Percentiles rank a stretch among this genome's conserved stretches.
Conservation (phyloP, 352 stramenopile genomes). For the Phytophthora cactorum region DNA sequence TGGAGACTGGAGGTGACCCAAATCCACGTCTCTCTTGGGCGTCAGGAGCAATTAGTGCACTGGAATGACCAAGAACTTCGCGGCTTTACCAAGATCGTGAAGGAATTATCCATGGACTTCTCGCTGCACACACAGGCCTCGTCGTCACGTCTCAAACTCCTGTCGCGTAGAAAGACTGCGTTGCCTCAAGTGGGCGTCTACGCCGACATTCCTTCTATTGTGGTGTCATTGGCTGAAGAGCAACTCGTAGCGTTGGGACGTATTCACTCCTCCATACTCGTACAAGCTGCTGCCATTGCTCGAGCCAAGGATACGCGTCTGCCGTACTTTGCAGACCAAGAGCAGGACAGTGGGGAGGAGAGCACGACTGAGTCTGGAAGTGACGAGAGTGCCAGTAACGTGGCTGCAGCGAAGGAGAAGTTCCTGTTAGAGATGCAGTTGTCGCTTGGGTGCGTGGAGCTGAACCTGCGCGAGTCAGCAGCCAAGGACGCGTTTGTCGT, state of each 20-base stretch:
- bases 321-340: conserved; percentile 32
- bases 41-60: conserved; percentile 40
- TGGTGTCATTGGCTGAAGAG: conserved; percentile 55
- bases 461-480: conserved; percentile 59
- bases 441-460: conserved; percentile 53
- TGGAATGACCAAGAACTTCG: conserved; percentile 49
- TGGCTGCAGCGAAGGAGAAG: conserved; percentile 36
- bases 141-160: conserved; percentile 32
- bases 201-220: conserved; percentile 49
- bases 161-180: conserved; percentile 8
- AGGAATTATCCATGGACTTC: conserved; percentile 71
- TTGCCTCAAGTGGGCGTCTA: conserved; percentile 39
- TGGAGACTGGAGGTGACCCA: conserved; percentile 71
- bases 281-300: conserved; percentile 30
- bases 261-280: conserved; percentile 62
- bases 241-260: conserved; percentile 56
- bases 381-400: conserved; percentile 7
- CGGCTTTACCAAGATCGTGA: conserved; percentile 53
- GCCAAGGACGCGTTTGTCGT: conserved; percentile 61
- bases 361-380: conserved; percentile 18
- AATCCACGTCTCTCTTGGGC: conserved; percentile 65
- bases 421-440: conserved; percentile 59
- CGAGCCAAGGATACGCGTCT: conserved; percentile 19
- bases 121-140: conserved; percentile 49
- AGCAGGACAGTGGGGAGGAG: conserved; percentile 22